A percentile compares a stretch with the other conserved stretches of the same genome.
phyloP scores from a whole-genome alignment of 106 monocot genomes.

The Xerophyta viscosa region DNA sequence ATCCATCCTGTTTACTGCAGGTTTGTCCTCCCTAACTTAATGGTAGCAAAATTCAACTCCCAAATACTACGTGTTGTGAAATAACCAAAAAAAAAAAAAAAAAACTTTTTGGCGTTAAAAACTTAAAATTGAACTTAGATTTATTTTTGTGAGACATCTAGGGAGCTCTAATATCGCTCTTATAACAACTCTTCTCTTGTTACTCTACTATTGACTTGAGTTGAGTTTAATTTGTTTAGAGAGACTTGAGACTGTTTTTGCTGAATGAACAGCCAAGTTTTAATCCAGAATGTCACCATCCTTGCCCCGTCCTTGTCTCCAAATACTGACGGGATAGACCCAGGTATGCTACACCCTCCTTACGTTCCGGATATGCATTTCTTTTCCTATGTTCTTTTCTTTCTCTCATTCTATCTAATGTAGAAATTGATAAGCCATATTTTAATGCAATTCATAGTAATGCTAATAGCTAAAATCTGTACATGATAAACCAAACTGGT shows the following conservation, averaged over 20 bases:
- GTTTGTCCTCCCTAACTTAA: conserved; percentile 15
- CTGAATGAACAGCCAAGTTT: conserved; percentile 27
- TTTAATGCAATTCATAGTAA: no score
- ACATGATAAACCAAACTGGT: no score
- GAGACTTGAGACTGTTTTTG: conserved; percentile 12
- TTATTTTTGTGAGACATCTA: no score
- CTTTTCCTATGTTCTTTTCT: not conserved
- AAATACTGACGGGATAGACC: conserved; percentile 47
- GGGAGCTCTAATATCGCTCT: no score
- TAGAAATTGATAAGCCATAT: no score
- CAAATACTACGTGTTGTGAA: no score
- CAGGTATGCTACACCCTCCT: conserved; percentile 14
- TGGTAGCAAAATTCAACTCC: no score
- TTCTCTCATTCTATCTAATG: no score
- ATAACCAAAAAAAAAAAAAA: no score
- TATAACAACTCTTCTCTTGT: not conserved
- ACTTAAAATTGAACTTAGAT: no score
- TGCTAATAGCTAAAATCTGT: no score
- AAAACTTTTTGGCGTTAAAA: no score
- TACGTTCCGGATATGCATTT: not conserved
- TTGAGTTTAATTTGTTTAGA: not conserved
- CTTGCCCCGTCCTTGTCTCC: conserved; percentile 41
- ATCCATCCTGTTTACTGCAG: conserved; percentile 76
- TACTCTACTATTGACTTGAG: not conserved
- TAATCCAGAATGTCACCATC: conserved; percentile 29